Conservation (phyloP, 352 stramenopile genomes). For the Phytophthora constricta region DNA sequence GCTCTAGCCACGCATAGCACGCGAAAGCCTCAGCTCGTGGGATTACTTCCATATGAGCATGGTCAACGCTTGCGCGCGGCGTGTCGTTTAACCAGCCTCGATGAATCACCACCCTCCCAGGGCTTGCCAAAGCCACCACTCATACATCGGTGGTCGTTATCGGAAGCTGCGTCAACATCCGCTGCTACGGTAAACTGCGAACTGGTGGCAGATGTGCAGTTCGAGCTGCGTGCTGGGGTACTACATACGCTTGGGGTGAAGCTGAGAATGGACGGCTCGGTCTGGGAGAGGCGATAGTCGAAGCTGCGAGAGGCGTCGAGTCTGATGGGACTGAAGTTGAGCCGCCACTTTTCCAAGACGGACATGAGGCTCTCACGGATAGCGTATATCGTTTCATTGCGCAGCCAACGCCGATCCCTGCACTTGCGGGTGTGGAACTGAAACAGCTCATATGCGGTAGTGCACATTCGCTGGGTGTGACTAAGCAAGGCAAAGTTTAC, state of each 20-base stretch:
- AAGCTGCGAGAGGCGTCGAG: neutral
- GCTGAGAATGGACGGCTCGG: slow-evolving; percentile 66
- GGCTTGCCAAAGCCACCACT: neutral
- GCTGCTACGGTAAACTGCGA: slow-evolving; percentile 35
- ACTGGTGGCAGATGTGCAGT: slow-evolving; percentile 51
- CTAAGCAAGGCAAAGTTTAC: slow-evolving; percentile 53
- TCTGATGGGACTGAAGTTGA: slow-evolving; percentile 4
- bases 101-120: slow-evolving; percentile 8
- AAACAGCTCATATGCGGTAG: slow-evolving; percentile 54
- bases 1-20: slow-evolving; percentile 5
- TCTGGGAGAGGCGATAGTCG: slow-evolving; percentile 35
- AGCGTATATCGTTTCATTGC: slow-evolving; percentile 63
- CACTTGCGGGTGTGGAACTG: slow-evolving; percentile 58
- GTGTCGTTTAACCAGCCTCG: slow-evolving; percentile 21
- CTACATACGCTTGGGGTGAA: slow-evolving; percentile 71
- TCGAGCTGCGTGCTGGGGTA: slow-evolving; percentile 60
- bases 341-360: slow-evolving; percentile 49
- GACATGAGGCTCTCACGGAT: slow-evolving; percentile 78
- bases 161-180: slow-evolving; percentile 9
- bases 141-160: slow-evolving; percentile 19
- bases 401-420: slow-evolving; percentile 43
- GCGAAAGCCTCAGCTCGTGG: slow-evolving; percentile 31
- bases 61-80: slow-evolving; percentile 27
- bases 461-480: slow-evolving; percentile 66
- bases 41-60: slow-evolving; percentile 36